Evolutionary conservation across 176 grass and related monocot genomes (phyloP).

Genomic region (Pontederia paniculata): DNA sequence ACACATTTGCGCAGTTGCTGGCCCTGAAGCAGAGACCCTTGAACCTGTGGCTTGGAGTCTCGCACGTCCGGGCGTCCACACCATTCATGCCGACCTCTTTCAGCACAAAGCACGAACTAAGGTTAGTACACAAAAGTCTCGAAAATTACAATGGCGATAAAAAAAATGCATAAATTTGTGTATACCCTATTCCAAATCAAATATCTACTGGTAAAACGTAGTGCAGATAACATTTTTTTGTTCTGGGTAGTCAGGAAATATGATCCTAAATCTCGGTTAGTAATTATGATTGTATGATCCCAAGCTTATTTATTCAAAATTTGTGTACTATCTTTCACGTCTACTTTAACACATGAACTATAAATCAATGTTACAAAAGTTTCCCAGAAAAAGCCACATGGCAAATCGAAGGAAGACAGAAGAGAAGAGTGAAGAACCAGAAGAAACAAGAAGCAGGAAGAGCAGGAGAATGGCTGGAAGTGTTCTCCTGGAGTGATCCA

Average conservation of each 20-base stretch:
- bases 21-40: slow-evolving; percentile 3
- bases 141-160: too few relatives aligned
- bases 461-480: slow-evolving; percentile 5
- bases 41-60: slow-evolving; percentile 10
- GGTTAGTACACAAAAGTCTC: neutral
- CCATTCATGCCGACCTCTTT: neutral
- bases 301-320: too few relatives aligned
- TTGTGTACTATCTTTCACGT: too few relatives aligned
- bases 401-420: neutral
- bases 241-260: too few relatives aligned
- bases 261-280: too few relatives aligned
- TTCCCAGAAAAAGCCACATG: neutral
- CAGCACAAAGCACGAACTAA: neutral
- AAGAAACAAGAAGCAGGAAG: slow-evolving; percentile 6
- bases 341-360: neutral
- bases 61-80: slow-evolving; percentile 3
- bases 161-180: too few relatives aligned
- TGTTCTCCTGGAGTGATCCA: neutral
- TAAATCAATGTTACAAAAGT: too few relatives aligned
- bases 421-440: neutral
- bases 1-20: slow-evolving; percentile 23
- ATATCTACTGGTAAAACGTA: too few relatives aligned
- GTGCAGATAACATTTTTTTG: too few relatives aligned
- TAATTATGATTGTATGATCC: too few relatives aligned
- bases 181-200: too few relatives aligned